Evolutionary conservation across 805 yeast genomes (phyloP).

Genomic region (Lipomyces yamanashiensis): DNA sequence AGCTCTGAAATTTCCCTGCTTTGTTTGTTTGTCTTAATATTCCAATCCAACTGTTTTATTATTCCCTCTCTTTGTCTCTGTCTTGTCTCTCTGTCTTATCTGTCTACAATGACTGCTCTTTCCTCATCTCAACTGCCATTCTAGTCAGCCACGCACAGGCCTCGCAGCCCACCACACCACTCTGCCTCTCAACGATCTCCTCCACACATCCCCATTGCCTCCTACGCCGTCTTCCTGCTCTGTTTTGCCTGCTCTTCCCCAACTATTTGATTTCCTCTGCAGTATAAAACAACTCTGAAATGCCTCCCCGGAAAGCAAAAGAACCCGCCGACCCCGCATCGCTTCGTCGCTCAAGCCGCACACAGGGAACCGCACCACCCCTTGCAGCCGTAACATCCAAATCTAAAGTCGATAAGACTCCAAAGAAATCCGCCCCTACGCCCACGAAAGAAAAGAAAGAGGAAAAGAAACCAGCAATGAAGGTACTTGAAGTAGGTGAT

Average conservation of each 20-base stretch:
- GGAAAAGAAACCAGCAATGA: slow-evolving; percentile 9
- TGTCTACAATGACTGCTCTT: no score
- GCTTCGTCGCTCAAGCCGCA: slow-evolving; percentile 31
- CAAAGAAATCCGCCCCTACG: slow-evolving; percentile 15
- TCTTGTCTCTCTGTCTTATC: background rate
- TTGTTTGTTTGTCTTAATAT: background rate
- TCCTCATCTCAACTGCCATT: no score
- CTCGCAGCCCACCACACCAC: background rate
- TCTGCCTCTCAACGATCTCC: background rate
- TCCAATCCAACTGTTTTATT: background rate
- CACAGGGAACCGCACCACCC: slow-evolving; percentile 5
- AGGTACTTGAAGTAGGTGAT: slow-evolving; percentile 40
- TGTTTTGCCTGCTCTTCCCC: background rate
- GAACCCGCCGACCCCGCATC: slow-evolving; percentile 18
- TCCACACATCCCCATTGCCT: background rate
- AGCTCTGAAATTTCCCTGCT: no score
- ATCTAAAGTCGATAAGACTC: slow-evolving; percentile 14
- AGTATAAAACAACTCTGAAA: background rate
- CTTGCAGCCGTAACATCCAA: slow-evolving; percentile 8
- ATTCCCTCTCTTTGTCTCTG: background rate
- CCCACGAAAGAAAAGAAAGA: slow-evolving; percentile 12
- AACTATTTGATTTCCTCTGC: background rate
- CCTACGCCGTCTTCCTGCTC: background rate
- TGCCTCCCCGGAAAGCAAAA: slow-evolving; percentile 26
- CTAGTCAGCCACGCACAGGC: background rate